These are phyloP conservation scores for Lentinula lateritia DNA, from an alignment of 768 basidiomycete genomes.

Conservation along the genomic window DNA sequence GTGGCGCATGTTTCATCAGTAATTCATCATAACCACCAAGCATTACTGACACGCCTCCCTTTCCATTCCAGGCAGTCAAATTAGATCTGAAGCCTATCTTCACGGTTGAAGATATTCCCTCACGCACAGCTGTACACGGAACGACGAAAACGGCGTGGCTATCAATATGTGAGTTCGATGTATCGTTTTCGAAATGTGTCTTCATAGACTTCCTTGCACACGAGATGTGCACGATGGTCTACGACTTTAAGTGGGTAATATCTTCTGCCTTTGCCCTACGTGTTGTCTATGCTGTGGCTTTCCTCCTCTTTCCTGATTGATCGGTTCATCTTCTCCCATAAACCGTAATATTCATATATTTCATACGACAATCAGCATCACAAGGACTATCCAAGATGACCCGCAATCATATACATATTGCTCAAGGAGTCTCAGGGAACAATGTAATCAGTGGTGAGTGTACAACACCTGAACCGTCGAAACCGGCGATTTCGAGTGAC, in stretches of 20 bases:
- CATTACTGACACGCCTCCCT: background rate
- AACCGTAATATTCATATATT: no score
- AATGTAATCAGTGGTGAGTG: slow-evolving; percentile 74
- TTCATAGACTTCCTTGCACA: background rate
- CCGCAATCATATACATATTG: slow-evolving; percentile 91
- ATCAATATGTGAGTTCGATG: slow-evolving; percentile 49
- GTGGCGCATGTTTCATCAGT: no score
- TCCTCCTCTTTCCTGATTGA: no score
- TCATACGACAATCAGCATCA: slow-evolving; percentile 33
- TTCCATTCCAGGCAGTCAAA: slow-evolving; percentile 49
- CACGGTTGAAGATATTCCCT: slow-evolving; percentile 58
- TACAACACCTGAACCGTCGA: background rate
- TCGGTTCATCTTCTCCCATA: no score
- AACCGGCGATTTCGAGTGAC: no score
- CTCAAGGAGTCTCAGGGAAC: slow-evolving; percentile 64
- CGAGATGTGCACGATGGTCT: no score
- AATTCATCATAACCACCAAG: background rate
- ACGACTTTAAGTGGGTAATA: background rate
- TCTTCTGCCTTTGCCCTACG: background rate
- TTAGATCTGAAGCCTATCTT: slow-evolving; percentile 59
- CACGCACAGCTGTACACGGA: slow-evolving; percentile 75
- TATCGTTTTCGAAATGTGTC: background rate
- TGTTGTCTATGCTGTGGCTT: no score
- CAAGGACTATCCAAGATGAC: slow-evolving; percentile 80
- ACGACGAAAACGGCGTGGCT: slow-evolving; percentile 69